Percentiles rank a stretch among this genome's conserved stretches.
phyloP scores from a whole-genome alignment of 371 early-diverging fungal species.

The Nematocida homosporus region DNA sequence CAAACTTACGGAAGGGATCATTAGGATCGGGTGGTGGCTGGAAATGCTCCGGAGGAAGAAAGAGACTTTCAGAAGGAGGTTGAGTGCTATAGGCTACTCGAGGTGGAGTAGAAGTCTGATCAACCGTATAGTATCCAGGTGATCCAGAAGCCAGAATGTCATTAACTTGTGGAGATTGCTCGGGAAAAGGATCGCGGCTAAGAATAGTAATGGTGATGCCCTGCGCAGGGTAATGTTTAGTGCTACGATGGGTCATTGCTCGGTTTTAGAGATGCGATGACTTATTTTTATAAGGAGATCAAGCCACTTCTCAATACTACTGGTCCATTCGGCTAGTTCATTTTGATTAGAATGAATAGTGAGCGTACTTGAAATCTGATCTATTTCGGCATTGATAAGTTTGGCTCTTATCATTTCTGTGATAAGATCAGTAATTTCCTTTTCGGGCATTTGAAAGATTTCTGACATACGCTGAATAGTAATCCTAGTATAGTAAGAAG shows the following conservation, averaged over 20 bases:
- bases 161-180: neutral
- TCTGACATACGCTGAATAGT: conserved; percentile 31
- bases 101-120: neutral
- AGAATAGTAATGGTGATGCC: conserved; percentile 7
- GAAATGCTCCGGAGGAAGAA: conserved; percentile 14
- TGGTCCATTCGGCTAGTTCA: conserved; percentile 49
- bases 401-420: conserved; percentile 62
- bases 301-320: conserved; percentile 53
- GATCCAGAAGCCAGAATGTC: neutral
- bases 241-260: neutral
- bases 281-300: conserved; percentile 63
- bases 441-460: conserved; percentile 45
- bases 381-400: conserved; percentile 51
- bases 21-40: neutral
- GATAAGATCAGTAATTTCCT: conserved; percentile 56
- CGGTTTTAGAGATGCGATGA: conserved; percentile 33
- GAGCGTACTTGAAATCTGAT: conserved; percentile 59
- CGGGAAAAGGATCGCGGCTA: neutral
- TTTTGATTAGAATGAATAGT: conserved; percentile 50
- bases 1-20: conserved; percentile 32
- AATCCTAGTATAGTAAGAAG: conserved; percentile 57
- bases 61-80: neutral
- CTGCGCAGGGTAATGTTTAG: neutral
- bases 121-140: conserved; percentile 11
- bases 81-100: neutral